Conservation (phyloP, 495 filamentous ascomycete species). For the Astrothelium macrocarpum region DNA sequence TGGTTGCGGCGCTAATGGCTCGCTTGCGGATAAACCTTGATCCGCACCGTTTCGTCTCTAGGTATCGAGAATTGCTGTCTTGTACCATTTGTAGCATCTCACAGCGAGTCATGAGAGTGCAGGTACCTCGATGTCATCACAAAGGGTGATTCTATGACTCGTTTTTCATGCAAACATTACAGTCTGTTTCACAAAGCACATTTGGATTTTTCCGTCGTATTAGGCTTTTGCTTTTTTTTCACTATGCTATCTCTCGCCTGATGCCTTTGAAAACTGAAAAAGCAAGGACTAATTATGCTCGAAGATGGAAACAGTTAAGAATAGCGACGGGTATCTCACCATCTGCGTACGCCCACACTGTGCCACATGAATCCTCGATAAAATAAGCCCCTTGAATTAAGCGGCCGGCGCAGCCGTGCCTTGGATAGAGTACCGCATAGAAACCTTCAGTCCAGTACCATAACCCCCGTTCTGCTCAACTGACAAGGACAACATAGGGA, state of each 20-base stretch:
- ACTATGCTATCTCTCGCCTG: neutral
- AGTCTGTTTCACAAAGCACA: neutral
- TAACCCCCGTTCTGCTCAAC: no score
- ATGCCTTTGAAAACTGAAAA: neutral
- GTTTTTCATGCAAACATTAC: neutral
- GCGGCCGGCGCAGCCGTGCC: neutral
- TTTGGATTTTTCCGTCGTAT: neutral
- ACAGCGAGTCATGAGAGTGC: no score
- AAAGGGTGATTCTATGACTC: no score
- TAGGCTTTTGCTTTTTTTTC: neutral
- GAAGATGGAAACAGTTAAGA: neutral
- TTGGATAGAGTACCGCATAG: neutral
- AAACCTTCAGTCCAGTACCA: no score
- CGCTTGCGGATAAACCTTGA: neutral
- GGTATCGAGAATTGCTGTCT: no score
- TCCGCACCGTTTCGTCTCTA: no score
- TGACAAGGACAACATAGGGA: neutral
- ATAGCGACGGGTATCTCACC: neutral
- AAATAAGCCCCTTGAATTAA: neutral
- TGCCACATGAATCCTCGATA: neutral
- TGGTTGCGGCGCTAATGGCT: slow-evolving; percentile 2
- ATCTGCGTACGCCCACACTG: neutral
- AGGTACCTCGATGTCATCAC: no score
- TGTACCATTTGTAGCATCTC: neutral
- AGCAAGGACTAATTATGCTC: neutral